Base-by-base conservation (phyloP, 108 stramenopile species). In the Aurantiochytrium sp. region DNA sequence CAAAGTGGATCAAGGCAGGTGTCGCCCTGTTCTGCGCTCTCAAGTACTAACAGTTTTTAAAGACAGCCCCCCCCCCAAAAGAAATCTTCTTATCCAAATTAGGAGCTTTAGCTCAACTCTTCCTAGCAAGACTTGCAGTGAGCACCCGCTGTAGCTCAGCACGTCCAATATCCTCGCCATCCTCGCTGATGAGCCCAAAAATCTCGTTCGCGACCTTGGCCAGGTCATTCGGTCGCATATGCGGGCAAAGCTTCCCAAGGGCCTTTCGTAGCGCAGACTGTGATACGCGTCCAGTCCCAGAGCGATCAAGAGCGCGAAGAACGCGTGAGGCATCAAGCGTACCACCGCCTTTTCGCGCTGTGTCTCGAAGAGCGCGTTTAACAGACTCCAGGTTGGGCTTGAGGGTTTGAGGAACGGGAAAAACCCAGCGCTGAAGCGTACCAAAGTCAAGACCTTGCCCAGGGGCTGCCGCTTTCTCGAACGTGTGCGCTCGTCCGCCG, bases 1-100 rank as follows among this genome's bases (percentile, higher is more conserved):
- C 93, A 64, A 91, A 92, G 71, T 95, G 94, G 94, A 93, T 95
- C 73, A 95, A 95, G 89, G 95, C 94, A 10, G 95, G 95, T 16
- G 94, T 94, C 10, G 95, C 95, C n/a, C 72, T 87, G 10, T 95
- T 95, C 88, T 94, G 93, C 55, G 88, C 94, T 25, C 91, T 95
- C 60, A 91, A 92, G 89, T 95, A 93, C 72, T 95, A 90, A 23
- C 25, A 0, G 3, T n/a, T 19, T 19, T 59, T 1, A 59, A 59
- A n/a, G 0, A 35, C 35, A 35, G 2, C 35, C 35, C 35, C 35
- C 35, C 35, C 35, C 35, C 35, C 0, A 35, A 35, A 35, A 35
- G 35, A 35, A 35, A 35, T 35, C 0, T 35, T 35, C 35, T 35
- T 35, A 0, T 35, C 35, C 35, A 35, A 35, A 35, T 35, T 2